Conservation (phyloP, 352 stramenopile species). For the Globisporangium uncinulatum region DNA sequence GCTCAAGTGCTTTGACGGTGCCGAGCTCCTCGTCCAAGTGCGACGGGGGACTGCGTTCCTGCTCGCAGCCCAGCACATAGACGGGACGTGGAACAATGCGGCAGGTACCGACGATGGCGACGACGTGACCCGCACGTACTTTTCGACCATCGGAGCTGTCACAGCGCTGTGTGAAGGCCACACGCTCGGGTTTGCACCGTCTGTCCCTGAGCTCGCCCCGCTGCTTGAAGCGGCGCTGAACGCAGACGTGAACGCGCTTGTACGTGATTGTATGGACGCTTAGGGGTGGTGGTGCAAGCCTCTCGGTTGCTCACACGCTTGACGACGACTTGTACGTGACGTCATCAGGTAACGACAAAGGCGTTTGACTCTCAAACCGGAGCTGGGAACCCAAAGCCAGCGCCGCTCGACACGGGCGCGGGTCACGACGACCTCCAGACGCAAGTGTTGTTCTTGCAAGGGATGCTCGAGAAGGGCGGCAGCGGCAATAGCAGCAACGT, state of each 20-base stretch:
- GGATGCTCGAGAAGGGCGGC: slow-evolving; percentile 65
- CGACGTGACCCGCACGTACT: slow-evolving; percentile 26
- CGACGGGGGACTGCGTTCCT: slow-evolving; percentile 67
- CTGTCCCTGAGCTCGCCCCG: slow-evolving; percentile 36
- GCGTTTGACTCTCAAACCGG: background rate
- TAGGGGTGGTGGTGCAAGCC: background rate
- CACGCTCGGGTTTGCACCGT: slow-evolving; percentile 55
- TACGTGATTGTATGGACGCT: background rate
- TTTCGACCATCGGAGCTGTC: slow-evolving; percentile 48
- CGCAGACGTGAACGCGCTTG: slow-evolving; percentile 26
- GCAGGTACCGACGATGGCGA: slow-evolving; percentile 2
- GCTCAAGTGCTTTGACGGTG: slow-evolving; percentile 65
- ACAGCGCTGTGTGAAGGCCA: slow-evolving; percentile 40
- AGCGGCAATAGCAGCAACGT: slow-evolving; percentile 24
- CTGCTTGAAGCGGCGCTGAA: slow-evolving; percentile 65
- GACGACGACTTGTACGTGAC: background rate
- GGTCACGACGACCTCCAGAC: slow-evolving; percentile 51
- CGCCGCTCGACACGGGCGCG: slow-evolving; percentile 2
- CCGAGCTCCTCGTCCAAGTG: slow-evolving; percentile 61
- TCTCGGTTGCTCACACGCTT: background rate
- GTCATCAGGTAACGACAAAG: background rate
- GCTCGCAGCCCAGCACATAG: slow-evolving; percentile 43
- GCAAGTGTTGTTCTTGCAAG: slow-evolving; percentile 64
- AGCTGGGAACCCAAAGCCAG: background rate
- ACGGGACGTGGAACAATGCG: slow-evolving; percentile 48